Base-by-base conservation (phyloP, 2,329 filamentous ascomycete genomes). In the Ophiosphaerella korrae region DNA sequence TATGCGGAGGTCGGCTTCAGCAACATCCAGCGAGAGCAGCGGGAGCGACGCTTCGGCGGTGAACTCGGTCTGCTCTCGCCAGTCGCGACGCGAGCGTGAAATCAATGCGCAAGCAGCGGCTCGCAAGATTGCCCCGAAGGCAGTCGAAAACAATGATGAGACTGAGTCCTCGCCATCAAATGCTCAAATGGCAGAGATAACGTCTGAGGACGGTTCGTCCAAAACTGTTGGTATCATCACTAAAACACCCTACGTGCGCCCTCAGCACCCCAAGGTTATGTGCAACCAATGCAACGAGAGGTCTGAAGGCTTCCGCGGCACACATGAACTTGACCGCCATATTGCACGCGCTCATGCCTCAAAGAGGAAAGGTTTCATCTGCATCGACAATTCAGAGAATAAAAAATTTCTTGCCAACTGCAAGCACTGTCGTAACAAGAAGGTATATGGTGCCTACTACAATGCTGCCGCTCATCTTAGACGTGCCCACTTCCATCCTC, bases 401-500 rank as follows among this genome's bases (percentile, higher is more conserved):
- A 73, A 81, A 82, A 75, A 82, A 74, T 87, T 92, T 35, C 82
- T 97, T 31, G 78, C 80, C 43, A 88, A 88, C 60, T 97, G 92
- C 83, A 96, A 96, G 74, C 84, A 89, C 41, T 97, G 93, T 73
- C 82, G 81, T 42, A 82, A 82, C 38, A 77, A 82, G 48, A 97
- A 96, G 78, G 82, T 84, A 51, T 97, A 97, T 63, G 89, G 89
- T 3, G 90, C 89, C 13, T 94, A 97, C 76, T 97, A 97, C 76
- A 97, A 97, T 65, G 93, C 92, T 0, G 92, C 92, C 0, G 93
- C 92, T 0, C 93, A 97, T 70, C 82, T 97, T 7, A 84, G 92
- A 36, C 86, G 93, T 42, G 88, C 88, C 0, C 93, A 97, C 71
- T 97, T 97, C 80, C 89, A 88, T 67, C 87, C 84, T 1, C 81